Evolutionary conservation across 75 land plant genomes (phyloP).

Genomic region (Chamaecyparis obtusa): DNA sequence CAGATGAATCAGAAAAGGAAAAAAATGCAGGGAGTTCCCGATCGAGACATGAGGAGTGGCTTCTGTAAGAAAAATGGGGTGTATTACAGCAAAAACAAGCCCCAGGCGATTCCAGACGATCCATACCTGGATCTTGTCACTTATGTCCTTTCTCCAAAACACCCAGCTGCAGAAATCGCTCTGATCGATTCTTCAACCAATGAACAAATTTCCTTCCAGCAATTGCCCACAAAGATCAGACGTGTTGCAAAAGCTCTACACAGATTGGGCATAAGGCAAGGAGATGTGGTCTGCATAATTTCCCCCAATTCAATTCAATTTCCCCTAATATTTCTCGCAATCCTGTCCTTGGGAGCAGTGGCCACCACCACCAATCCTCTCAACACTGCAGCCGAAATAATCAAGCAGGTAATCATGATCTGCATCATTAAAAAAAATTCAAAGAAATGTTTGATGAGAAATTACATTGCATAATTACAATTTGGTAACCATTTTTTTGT

Average conservation of each 20-base stretch:
- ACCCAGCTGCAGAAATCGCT: constrained; percentile 13
- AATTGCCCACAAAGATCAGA: constrained; percentile 24
- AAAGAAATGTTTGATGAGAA: no score
- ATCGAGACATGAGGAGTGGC: background rate
- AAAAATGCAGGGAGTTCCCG: background rate
- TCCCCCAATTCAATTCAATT: constrained; percentile 62
- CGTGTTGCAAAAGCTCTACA: constrained; percentile 24
- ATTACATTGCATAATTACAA: no score
- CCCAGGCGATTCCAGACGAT: constrained; percentile 34
- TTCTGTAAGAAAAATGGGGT: constrained; percentile 43
- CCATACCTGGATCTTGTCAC: constrained; percentile 44
- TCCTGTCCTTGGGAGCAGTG: constrained; percentile 52
- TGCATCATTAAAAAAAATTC: no score
- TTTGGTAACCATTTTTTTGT: no score
- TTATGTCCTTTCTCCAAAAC: constrained; percentile 42
- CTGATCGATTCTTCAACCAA: constrained; percentile 28
- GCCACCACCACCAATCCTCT: constrained; percentile 69
- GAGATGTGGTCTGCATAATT: constrained; percentile 62
- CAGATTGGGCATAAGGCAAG: constrained; percentile 46
- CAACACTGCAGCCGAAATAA: constrained; percentile 56
- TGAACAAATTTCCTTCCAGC: constrained; percentile 13
- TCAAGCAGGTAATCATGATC: constrained; percentile 54
- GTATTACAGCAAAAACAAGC: constrained; percentile 48
- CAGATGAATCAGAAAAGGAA: background rate
- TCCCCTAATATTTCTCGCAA: constrained; percentile 47